A percentile compares a stretch with the other conserved stretches of the same genome.
phyloP scores from a whole-genome alignment of 495 filamentous ascomycete species.

The Podospora pseudocomata region DNA sequence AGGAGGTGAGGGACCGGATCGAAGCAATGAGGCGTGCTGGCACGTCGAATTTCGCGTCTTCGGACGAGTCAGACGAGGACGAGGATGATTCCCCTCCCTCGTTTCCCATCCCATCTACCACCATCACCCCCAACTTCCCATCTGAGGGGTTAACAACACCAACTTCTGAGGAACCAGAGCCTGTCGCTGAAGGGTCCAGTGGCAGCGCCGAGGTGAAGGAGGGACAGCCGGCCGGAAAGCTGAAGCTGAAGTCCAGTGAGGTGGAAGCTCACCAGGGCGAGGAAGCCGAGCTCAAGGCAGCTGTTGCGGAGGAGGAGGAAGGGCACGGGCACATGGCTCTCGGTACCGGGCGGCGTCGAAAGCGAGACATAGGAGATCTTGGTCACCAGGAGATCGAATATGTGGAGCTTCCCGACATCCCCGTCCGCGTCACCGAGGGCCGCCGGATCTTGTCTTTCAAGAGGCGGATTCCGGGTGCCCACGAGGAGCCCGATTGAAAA shows the following conservation, averaged over 20 bases:
- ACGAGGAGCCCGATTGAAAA: background rate
- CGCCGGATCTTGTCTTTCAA: background rate
- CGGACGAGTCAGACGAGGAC: too few relatives aligned
- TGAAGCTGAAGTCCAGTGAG: background rate
- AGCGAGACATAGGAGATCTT: background rate
- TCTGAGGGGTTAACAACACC: background rate
- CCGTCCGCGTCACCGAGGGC: background rate
- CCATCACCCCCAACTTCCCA: background rate
- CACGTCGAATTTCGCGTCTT: background rate
- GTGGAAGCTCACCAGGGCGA: background rate
- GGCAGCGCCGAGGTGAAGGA: background rate
- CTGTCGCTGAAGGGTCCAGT: slow-evolving; percentile 2
- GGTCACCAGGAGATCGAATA: too few relatives aligned
- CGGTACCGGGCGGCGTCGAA: background rate
- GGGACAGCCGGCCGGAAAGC: background rate
- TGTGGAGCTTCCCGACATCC: too few relatives aligned
- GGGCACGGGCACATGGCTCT: background rate
- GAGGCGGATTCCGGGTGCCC: background rate
- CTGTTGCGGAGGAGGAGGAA: slow-evolving; percentile 1
- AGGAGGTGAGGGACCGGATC: background rate
- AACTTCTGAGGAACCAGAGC: background rate
- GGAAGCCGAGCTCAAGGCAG: background rate
- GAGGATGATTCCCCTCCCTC: background rate
- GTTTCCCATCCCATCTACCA: background rate
- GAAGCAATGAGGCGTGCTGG: background rate